These are phyloP conservation scores for Ustilago bromivora DNA, from an alignment of 1,284 basidiomycete species.

Conservation along the genomic window DNA sequence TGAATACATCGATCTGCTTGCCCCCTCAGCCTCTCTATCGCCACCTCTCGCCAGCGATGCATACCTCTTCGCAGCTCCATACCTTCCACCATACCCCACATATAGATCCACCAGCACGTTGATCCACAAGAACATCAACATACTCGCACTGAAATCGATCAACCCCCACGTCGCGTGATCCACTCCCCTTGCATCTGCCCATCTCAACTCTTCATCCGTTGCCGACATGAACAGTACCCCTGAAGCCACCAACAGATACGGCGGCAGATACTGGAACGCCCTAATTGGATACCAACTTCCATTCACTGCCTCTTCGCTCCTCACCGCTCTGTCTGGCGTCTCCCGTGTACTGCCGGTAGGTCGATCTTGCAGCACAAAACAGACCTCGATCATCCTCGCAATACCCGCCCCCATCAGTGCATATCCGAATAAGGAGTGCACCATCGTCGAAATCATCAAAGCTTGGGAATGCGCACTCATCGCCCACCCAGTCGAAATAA, in stretches of 20 bases:
- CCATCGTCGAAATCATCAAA: constrained; percentile 74
- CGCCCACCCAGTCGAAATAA: constrained; percentile 79
- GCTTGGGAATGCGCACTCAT: constrained; percentile 92
- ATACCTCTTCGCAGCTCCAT: constrained; percentile 41
- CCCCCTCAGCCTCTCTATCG: constrained; percentile 26
- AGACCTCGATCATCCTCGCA: constrained; percentile 85
- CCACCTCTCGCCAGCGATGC: constrained; percentile 26
- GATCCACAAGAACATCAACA: constrained; percentile 64
- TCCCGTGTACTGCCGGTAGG: constrained; percentile 55
- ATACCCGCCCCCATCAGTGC: constrained; percentile 87
- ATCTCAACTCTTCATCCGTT: constrained; percentile 67
- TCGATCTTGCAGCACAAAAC: constrained; percentile 75
- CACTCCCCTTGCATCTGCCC: constrained; percentile 63
- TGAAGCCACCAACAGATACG: constrained; percentile 60
- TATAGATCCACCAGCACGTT: constrained; percentile 67
- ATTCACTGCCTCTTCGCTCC: constrained; percentile 26
- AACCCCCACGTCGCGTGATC: constrained; percentile 67
- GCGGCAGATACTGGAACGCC: constrained; percentile 65
- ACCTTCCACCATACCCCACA: constrained; percentile 57
- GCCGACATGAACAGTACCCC: constrained; percentile 69
- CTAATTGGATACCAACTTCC: constrained; percentile 53
- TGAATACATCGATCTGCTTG: constrained; percentile 32
- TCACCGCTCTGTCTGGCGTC: constrained; percentile 8
- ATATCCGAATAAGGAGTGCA: constrained; percentile 85
- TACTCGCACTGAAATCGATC: constrained; percentile 64